Evolutionary conservation across 257 asterid species (phyloP), one percentile per base, ranked within the genome.

Genomic region (Paraleonurus japonicus): DNA sequence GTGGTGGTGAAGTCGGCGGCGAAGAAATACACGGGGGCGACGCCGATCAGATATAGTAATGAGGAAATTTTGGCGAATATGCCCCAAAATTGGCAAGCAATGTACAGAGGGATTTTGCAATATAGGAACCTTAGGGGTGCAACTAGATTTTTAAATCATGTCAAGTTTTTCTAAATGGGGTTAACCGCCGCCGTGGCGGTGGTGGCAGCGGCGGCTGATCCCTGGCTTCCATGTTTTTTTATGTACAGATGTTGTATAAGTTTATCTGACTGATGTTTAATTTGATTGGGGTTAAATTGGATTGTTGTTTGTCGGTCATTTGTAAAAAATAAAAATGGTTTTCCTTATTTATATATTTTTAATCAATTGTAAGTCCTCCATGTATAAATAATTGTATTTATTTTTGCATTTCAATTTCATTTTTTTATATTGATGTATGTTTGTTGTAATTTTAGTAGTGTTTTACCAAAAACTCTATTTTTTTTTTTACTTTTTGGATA

Each of bases 41-140:
- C 50, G 17, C 41, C 20, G 2, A 4, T 6, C 0, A 12, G 7
- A 5, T 12, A 48, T 28, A 9, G 1, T 1, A 32, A 62, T 20
- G 86, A 77, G 26, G 86, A 87, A n/a, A 87, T 70, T 58, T 67
- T 89, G 79, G 88, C 86, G 81, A 74, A 71, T 2, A 72, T 92
- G 89, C 96, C 98, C 10, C 76, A 79, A 35, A 92, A 89, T 70
- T 86, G 98, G 96, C 96, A 87, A 70, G 88, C 71, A 24, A 76
- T 87, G 89, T 89, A 92, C 32, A 85, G 70, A 75, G 98, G 91
- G 70, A 92, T 89, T 67, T 78, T 89, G 54, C 70, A 82, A 30
- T 67, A 48, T 61, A 89, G 87, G 89, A 81, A 67, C 7, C 80
- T 81, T 54, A 83, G 78, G 79, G 74, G 50, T 63, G 27, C 39